Conservation (phyloP, 2,329 filamentous ascomycete species). For the Aquanectria penicillioides region DNA sequence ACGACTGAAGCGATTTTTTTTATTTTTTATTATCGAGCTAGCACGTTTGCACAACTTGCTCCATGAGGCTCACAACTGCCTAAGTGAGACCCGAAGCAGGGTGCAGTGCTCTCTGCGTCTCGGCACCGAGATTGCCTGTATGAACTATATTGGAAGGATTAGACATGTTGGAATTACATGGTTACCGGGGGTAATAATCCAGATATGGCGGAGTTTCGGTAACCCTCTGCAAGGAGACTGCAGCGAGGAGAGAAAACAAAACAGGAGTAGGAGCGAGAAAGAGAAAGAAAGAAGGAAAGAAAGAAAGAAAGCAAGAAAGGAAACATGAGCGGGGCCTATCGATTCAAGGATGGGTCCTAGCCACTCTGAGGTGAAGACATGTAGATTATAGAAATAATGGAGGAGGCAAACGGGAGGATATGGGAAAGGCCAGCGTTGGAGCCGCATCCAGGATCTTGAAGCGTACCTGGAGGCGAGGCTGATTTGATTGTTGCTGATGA, state of each 20-base stretch:
- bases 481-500: conserved; percentile 43
- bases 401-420: conserved; percentile 25
- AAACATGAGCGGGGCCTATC: conserved; percentile 17
- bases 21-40: conserved; percentile 20
- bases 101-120: conserved; percentile 39
- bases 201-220: conserved; percentile 32
- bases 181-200: conserved; percentile 41
- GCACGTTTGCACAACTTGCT: conserved; percentile 10
- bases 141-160: conserved; percentile 42
- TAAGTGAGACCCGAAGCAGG: conserved; percentile 19
- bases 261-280: conserved; percentile 27
- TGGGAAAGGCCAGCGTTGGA: conserved; percentile 15
- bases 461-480: conserved; percentile 21
- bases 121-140: conserved; percentile 43
- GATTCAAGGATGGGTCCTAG: conserved; percentile 22
- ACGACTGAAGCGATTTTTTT: conserved; percentile 19
- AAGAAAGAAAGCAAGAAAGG: conserved; percentile 27
- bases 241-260: conserved; percentile 27
- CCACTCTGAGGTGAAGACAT: conserved; percentile 32
- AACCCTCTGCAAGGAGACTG: conserved; percentile 30
- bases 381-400: conserved; percentile 42
- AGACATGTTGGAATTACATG: conserved; percentile 43
- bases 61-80: conserved; percentile 5
- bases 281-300: conserved; percentile 21
- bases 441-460: conserved; percentile 16